These are phyloP conservation scores for Ogataea pignaliae DNA, from an alignment of 805 yeast genomes.

Conservation along the genomic window DNA sequence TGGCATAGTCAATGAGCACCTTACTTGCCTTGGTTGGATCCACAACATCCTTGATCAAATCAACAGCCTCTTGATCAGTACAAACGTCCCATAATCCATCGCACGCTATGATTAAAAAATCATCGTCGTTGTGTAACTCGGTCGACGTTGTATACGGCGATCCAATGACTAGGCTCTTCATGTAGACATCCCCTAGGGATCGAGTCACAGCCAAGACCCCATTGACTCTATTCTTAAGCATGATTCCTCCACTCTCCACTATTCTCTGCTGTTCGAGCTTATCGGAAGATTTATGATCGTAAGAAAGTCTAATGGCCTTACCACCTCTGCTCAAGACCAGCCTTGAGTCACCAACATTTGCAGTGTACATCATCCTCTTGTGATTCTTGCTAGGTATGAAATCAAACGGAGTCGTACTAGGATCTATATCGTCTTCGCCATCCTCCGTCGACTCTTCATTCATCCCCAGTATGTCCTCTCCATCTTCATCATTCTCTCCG, in stretches of 20 bases:
- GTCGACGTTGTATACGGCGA: slow-evolving; percentile 91
- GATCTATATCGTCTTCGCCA: slow-evolving; percentile 8
- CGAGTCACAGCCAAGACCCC: slow-evolving; percentile 95
- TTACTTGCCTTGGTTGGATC: slow-evolving; percentile 68
- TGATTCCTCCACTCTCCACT: slow-evolving; percentile 74
- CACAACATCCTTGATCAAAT: slow-evolving; percentile 48
- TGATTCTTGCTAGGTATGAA: slow-evolving; percentile 46
- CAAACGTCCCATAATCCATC: slow-evolving; percentile 98
- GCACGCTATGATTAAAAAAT: slow-evolving; percentile 84
- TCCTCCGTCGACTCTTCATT: not conserved
- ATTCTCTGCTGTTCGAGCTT: slow-evolving; percentile 71
- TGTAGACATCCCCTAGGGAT: slow-evolving; percentile 88
- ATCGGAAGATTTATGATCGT: slow-evolving; percentile 93
- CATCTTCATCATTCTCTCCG: slow-evolving; percentile 3
- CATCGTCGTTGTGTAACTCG: slow-evolving; percentile 61
- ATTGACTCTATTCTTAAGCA: slow-evolving; percentile 87
- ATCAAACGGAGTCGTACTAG: slow-evolving; percentile 35
- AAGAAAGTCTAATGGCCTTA: slow-evolving; percentile 71
- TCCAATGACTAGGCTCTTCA: slow-evolving; percentile 85
- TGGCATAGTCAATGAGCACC: slow-evolving; percentile 64
- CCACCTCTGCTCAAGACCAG: slow-evolving; percentile 75
- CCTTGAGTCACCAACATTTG: slow-evolving; percentile 93
- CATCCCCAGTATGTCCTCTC: not conserved
- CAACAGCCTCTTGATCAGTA: slow-evolving; percentile 79
- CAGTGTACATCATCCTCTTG: slow-evolving; percentile 79